phyloP scores from a whole-genome alignment of 2,329 filamentous ascomycete genomes.

The Verticillium albo-atrum region DNA sequence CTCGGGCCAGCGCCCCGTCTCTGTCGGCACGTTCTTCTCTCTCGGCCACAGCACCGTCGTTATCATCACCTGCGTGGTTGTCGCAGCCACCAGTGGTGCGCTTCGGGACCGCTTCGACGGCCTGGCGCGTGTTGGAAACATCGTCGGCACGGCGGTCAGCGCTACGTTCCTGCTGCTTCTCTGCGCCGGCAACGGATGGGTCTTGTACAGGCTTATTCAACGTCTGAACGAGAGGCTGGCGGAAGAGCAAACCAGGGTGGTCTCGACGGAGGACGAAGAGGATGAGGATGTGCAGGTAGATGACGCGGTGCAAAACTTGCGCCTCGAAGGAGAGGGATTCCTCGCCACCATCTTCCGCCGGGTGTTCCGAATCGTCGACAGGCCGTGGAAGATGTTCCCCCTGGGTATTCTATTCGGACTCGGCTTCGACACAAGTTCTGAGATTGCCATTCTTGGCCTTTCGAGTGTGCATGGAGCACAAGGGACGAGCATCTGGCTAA shows the following conservation, averaged over 20 bases:
- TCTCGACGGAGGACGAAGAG: constrained; percentile 16
- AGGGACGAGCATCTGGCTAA: constrained; percentile 90
- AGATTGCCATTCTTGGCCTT: constrained; percentile 88
- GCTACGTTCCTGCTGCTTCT: constrained; percentile 79
- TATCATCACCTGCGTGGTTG: constrained; percentile 82
- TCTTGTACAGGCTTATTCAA: constrained; percentile 71
- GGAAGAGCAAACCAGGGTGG: constrained; percentile 21
- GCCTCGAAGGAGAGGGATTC: constrained; percentile 73
- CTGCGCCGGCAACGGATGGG: constrained; percentile 80
- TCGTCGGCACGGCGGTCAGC: constrained; percentile 84
- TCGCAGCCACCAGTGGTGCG: constrained; percentile 84
- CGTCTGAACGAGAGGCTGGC: constrained; percentile 60
- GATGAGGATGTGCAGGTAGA: constrained; percentile 19
- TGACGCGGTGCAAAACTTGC: constrained; percentile 45
- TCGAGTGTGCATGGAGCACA: constrained; percentile 79
- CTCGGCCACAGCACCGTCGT: constrained; percentile 93
- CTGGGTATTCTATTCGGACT: constrained; percentile 84
- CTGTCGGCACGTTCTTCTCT: constrained; percentile 92
- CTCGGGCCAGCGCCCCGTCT: constrained; percentile 78
- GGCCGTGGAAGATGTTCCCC: constrained; percentile 95
- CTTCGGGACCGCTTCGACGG: constrained; percentile 75
- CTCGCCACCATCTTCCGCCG: constrained; percentile 66
- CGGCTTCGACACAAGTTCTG: constrained; percentile 92
- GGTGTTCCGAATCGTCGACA: constrained; percentile 69
- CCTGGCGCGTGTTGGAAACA: constrained; percentile 77